Conservation (phyloP, 805 yeast genomes). For the Candida ponderosae region DNA sequence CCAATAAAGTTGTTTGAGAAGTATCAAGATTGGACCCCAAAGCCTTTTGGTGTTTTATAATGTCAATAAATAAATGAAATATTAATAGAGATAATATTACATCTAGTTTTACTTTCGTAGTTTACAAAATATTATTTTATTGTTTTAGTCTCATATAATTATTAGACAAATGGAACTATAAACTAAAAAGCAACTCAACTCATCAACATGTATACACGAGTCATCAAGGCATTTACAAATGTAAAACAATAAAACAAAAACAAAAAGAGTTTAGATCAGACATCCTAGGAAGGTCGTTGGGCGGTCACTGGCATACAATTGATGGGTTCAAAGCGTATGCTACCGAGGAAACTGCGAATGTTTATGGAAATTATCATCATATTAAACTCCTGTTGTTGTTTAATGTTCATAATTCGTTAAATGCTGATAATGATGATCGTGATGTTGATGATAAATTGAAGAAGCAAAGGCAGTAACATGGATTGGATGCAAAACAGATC, state of each 20-base stretch:
- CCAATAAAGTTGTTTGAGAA: conserved; percentile 10
- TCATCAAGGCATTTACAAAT: no score
- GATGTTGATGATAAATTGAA: no score
- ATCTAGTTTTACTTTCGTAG: no score
- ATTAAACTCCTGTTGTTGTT: conserved; percentile 16
- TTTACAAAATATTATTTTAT: no score
- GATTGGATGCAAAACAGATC: no score
- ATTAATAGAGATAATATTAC: neutral
- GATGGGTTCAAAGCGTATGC: conserved; percentile 80
- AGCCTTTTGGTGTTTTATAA: conserved; percentile 43
- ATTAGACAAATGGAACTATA: no score
- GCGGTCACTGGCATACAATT: conserved; percentile 82
- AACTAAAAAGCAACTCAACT: no score
- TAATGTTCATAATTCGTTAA: neutral
- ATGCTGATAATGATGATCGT: conserved; percentile 5
- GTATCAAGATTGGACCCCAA: conserved; percentile 37
- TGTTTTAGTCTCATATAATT: no score
- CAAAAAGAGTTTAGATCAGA: conserved; percentile 46
- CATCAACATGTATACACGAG: no score
- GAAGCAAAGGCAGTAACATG: no score
- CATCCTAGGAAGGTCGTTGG: conserved; percentile 85
- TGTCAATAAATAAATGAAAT: neutral
- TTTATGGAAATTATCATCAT: conserved; percentile 71
- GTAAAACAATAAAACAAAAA: neutral
- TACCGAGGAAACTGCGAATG: conserved; percentile 98